phyloP scores from a whole-genome alignment of 2,329 filamentous ascomycete species.

The Trichoderma atroviride region DNA sequence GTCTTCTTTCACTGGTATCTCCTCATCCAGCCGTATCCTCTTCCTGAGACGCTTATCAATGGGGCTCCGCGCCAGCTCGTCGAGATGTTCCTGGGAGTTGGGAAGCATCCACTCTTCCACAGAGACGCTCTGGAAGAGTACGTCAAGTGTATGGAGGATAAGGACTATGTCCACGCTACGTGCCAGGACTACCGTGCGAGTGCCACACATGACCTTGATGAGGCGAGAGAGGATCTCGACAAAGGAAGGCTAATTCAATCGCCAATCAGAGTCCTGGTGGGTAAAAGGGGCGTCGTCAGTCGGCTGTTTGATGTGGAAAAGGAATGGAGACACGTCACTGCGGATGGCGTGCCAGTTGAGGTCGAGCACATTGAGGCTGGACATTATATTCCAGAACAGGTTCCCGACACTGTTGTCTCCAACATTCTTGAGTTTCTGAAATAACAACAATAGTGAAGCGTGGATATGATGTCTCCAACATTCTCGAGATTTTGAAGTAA shows the following conservation, averaged over 20 bases:
- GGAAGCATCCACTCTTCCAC: conserved; percentile 26
- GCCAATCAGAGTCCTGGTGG: conserved; percentile 56
- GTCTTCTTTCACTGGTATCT: conserved; percentile 64
- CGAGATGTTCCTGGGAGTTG: conserved; percentile 45
- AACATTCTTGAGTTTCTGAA: conserved; percentile 5
- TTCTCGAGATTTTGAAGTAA: no score
- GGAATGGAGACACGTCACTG: conserved; percentile 55
- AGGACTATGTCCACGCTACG: conserved; percentile 49
- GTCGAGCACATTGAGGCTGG: conserved; percentile 50
- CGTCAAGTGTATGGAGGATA: conserved; percentile 45
- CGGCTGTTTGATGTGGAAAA: conserved; percentile 51
- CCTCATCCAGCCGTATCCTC: conserved; percentile 54
- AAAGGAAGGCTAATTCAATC: conserved; percentile 48
- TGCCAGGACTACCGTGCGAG: conserved; percentile 61
- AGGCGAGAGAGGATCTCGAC: conserved; percentile 49
- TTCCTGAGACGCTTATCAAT: conserved; percentile 53
- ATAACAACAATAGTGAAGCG: neutral
- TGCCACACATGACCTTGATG: conserved; percentile 55
- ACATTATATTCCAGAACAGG: conserved; percentile 56
- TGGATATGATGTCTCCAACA: neutral
- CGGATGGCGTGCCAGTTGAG: conserved; percentile 39
- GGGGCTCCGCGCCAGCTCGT: conserved; percentile 45
- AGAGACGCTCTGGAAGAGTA: conserved; percentile 46
- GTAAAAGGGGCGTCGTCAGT: conserved; percentile 51
- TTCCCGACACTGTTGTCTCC: conserved; percentile 48